Conservation (phyloP, 345 rosid genomes). For the Sonneratia alba region DNA sequence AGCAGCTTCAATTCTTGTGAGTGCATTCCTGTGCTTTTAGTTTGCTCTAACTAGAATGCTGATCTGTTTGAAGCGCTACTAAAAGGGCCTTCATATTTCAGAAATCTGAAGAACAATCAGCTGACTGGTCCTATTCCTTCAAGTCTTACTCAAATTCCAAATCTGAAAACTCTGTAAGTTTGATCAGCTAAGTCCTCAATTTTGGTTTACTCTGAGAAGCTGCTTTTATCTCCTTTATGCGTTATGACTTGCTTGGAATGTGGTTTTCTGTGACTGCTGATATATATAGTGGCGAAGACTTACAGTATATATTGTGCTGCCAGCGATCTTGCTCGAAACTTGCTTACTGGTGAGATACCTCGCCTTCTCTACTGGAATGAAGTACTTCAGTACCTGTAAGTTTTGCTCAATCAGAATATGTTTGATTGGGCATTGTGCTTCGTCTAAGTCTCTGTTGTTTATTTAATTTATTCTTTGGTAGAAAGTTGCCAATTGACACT, state of each 20-base stretch:
- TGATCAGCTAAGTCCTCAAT: not conserved
- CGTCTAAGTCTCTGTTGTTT: not conserved
- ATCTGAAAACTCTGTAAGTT: conserved; percentile 69
- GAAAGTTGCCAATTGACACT: not conserved
- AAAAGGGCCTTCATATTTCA: conserved; percentile 8
- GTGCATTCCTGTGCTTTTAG: not conserved
- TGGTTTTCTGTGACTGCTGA: not conserved
- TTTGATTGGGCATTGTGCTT: too few relatives aligned
- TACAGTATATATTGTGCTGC: not conserved
- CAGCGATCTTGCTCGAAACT: conserved; percentile 86
- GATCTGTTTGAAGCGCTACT: not conserved
- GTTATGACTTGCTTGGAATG: too few relatives aligned
- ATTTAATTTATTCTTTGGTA: not conserved
- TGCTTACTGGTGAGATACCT: conserved; percentile 74
- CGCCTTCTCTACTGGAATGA: conserved; percentile 92
- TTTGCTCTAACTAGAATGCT: not conserved
- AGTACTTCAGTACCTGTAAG: conserved; percentile 91
- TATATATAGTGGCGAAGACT: not conserved
- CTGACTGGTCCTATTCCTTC: conserved; percentile 90
- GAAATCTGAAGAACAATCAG: conserved; percentile 77
- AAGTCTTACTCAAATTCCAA: conserved; percentile 80
- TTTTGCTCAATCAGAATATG: not conserved
- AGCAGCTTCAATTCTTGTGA: conserved; percentile 60
- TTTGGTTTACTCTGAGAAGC: not conserved
- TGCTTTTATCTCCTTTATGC: not conserved